Percentiles rank a stretch among this genome's conserved stretches.
Evolutionary conservation across 1,284 basidiomycete genomes (phyloP).

Genomic region (Pascua guehoae): DNA sequence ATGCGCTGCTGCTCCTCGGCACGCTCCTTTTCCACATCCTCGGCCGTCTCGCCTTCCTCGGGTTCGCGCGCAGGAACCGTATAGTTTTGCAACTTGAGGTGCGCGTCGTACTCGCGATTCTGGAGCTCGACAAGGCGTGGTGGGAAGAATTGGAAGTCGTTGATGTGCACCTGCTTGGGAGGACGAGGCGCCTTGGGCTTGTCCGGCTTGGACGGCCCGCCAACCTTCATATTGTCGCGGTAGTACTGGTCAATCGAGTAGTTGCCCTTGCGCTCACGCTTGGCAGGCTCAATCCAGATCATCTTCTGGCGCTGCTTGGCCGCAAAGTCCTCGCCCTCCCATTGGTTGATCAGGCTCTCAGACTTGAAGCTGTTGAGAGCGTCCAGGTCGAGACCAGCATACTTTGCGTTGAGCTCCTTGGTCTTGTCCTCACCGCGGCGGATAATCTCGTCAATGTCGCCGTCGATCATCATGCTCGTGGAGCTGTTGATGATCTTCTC

Average conservation of each 20-base stretch:
- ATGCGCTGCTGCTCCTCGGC: slow-evolving; percentile 79
- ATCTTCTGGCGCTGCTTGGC: slow-evolving; percentile 64
- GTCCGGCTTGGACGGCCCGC: slow-evolving; percentile 60
- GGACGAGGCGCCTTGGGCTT: slow-evolving; percentile 82
- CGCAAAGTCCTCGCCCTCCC: slow-evolving; percentile 92
- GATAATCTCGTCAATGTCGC: slow-evolving; percentile 94
- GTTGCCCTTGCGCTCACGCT: slow-evolving; percentile 92
- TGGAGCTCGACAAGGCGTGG: slow-evolving; percentile 76
- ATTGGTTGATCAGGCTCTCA: slow-evolving; percentile 78
- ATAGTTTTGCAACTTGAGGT: slow-evolving; percentile 68
- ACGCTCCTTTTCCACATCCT: slow-evolving; percentile 79
- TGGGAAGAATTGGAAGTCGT: slow-evolving; percentile 98
- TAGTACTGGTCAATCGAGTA: slow-evolving; percentile 94
- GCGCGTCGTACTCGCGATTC: slow-evolving; percentile 78
- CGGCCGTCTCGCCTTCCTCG: slow-evolving; percentile 67
- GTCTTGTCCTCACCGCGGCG: slow-evolving; percentile 88
- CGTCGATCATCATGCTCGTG: slow-evolving; percentile 69
- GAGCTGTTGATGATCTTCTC: slow-evolving; percentile 88
- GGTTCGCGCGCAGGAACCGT: slow-evolving; percentile 67
- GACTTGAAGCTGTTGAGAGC: slow-evolving; percentile 97
- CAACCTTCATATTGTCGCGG: slow-evolving; percentile 82
- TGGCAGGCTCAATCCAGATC: slow-evolving; percentile 79
- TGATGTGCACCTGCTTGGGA: slow-evolving; percentile 81
- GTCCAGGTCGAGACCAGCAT: slow-evolving; percentile 87
- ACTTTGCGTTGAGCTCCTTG: slow-evolving; percentile 82